These are phyloP conservation scores for Spergularia azorica DNA, from an alignment of 179 eudicot species.

Conservation along the genomic window DNA sequence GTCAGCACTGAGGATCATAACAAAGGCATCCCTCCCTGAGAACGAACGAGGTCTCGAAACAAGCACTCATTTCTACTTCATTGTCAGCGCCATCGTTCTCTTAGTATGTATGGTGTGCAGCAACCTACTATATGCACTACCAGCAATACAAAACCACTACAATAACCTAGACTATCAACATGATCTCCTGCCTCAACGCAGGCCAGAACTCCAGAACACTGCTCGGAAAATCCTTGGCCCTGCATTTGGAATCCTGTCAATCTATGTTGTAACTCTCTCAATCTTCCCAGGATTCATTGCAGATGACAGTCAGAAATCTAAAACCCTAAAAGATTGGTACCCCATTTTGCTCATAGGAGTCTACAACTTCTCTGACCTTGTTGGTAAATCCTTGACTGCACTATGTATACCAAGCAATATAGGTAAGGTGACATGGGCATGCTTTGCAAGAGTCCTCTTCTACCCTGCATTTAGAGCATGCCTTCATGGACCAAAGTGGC, in stretches of 20 bases:
- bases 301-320: constrained; percentile 62
- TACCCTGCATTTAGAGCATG: constrained; percentile 68
- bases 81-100: constrained; percentile 50
- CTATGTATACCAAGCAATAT: constrained; percentile 39
- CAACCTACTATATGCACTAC: constrained; percentile 58
- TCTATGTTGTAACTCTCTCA: constrained; percentile 62
- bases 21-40: constrained; percentile 69
- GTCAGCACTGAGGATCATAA: constrained; percentile 60
- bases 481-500: constrained; percentile 78
- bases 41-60: constrained; percentile 52
- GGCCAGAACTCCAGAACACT: constrained; percentile 43
- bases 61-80: constrained; percentile 73
- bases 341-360: constrained; percentile 64
- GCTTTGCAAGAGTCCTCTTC: constrained; percentile 61
- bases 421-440: constrained; percentile 64
- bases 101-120: constrained; percentile 60
- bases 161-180: constrained; percentile 30
- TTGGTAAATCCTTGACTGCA: constrained; percentile 71
- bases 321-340: constrained; percentile 67
- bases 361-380: constrained; percentile 67
- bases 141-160: constrained; percentile 66
- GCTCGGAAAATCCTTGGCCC: constrained; percentile 62
- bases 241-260: constrained; percentile 42
- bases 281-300: constrained; percentile 82
- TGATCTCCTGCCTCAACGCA: not conserved